These are phyloP conservation scores for Pseudomonodictys pantanalensis DNA, from an alignment of 495 filamentous ascomycete genomes.

Conservation along the genomic window DNA sequence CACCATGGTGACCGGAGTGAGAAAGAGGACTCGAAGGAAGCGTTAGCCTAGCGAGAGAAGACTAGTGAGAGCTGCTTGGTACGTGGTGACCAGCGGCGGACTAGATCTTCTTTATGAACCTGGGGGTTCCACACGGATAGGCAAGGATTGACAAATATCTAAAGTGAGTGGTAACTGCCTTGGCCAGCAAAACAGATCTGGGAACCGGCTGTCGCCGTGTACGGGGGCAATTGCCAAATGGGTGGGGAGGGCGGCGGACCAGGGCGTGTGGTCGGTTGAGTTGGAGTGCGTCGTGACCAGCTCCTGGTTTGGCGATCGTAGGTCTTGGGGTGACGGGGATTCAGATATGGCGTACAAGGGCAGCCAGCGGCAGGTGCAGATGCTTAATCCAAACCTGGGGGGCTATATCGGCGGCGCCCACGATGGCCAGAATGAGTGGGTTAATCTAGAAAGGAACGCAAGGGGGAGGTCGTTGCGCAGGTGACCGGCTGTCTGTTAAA, in stretches of 20 bases:
- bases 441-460: slow-evolving; percentile 20
- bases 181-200: slow-evolving; percentile 35
- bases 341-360: slow-evolving; percentile 15
- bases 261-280: slow-evolving; percentile 6
- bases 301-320: slow-evolving; percentile 27
- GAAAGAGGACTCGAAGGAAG: slow-evolving; percentile 11
- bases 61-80: slow-evolving; percentile 18
- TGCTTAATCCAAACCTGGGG: background rate
- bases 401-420: background rate
- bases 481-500: slow-evolving; percentile 24
- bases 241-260: slow-evolving; percentile 6
- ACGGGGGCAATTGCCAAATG: background rate
- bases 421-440: slow-evolving; percentile 9
- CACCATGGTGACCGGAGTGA: slow-evolving; percentile 9
- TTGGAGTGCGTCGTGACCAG: slow-evolving; percentile 16
- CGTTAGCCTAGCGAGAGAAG: slow-evolving; percentile 14
- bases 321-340: slow-evolving; percentile 16
- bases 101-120: slow-evolving; percentile 23
- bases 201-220: slow-evolving; percentile 12
- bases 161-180: slow-evolving; percentile 27
- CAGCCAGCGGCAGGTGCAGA: background rate
- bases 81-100: slow-evolving; percentile 11
- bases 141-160: slow-evolving; percentile 29
- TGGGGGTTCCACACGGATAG: slow-evolving; percentile 15
- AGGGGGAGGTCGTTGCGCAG: slow-evolving; percentile 16